phyloP scores from a whole-genome alignment of 352 stramenopile species.

The Pythium myriotylum region DNA sequence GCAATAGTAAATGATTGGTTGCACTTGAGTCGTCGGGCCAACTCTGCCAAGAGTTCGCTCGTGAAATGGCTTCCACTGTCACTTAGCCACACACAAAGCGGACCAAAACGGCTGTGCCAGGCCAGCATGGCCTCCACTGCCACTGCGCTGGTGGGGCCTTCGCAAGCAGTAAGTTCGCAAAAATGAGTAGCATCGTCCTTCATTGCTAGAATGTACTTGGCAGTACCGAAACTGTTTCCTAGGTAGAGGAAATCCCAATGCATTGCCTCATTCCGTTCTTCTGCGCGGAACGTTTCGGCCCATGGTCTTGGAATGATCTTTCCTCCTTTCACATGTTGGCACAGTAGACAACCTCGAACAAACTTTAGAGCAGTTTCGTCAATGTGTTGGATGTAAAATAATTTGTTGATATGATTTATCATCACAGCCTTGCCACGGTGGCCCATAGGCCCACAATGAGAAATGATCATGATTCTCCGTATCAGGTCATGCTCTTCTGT shows the following conservation, averaged over 20 bases:
- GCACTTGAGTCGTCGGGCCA: constrained; percentile 6
- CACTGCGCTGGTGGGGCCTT: constrained; percentile 15
- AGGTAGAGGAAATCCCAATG: constrained; percentile 40
- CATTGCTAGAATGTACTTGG: constrained; percentile 34
- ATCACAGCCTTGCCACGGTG: no score
- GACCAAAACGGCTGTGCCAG: constrained; percentile 32
- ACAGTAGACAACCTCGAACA: constrained; percentile 26
- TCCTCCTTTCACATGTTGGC: constrained; percentile 27
- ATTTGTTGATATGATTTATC: no score
- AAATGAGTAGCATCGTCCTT: no score
- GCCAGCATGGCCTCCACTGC: constrained; percentile 26
- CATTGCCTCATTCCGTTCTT: constrained; percentile 30
- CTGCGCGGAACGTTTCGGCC: constrained; percentile 5
- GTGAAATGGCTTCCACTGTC: constrained; percentile 40
- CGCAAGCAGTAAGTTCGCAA: constrained; percentile 29
- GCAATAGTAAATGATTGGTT: constrained; percentile 29
- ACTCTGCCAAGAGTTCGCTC: constrained; percentile 29
- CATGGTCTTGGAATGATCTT: constrained; percentile 23
- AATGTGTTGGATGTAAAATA: constrained; percentile 7
- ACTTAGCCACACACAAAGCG: constrained; percentile 28
- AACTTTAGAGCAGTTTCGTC: constrained; percentile 1
- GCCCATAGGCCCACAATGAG: no score
- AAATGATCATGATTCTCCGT: no score
- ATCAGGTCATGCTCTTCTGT: no score
- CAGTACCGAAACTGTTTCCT: constrained; percentile 18